Evolutionary conservation across 164 flowering plant species (phyloP), one percentile per base, ranked within the genome.

Genomic region (Malania oleifera): DNA sequence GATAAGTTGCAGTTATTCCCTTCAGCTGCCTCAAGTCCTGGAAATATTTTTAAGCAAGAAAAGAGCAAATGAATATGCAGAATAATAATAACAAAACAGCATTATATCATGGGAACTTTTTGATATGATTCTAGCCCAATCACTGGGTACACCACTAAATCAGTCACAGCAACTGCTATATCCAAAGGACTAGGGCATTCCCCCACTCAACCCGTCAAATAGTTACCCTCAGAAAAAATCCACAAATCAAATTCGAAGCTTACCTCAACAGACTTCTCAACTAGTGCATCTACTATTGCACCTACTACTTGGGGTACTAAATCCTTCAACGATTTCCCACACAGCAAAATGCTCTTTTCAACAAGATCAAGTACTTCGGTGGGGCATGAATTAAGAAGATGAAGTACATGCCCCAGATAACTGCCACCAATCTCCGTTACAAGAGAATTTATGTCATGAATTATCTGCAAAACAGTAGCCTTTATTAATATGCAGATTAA

Each of bases 261-360:
- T 72, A 89, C 99, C 92, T 89, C 96, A 64, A 75, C 83, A 62
- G 98, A 82, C 71, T 82, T 89, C 64, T 89, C 95, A 50, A 86
- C 88, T 25, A 95, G 66, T 14, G 88, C 75, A 35, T 84, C 90
- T 44, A 74, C 66, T 34, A 95, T 77, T 48, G 91, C 67, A 43
- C 72, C 72, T 64, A 83, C 66, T 39, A 83, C 81, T 49, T 39
- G 52, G 19, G 97, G 89, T 41, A 69, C 57, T 59, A 85, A 37
- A 74, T 72, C 82, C 62, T 74, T 70, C 72, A 91, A 75, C 44
- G 77, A 68, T 43, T 70, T 75, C 37, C 76, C 91, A 57, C 81
- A 78, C n/a, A 77, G 87, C 48, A 79, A 56, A 63, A 91, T 80
- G 76, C 99, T 85, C 45, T 74, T 75, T 67, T 81, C 84, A 41